Evolutionary conservation across 495 filamentous ascomycete species (phyloP).

Genomic region (Poronia punctata): DNA sequence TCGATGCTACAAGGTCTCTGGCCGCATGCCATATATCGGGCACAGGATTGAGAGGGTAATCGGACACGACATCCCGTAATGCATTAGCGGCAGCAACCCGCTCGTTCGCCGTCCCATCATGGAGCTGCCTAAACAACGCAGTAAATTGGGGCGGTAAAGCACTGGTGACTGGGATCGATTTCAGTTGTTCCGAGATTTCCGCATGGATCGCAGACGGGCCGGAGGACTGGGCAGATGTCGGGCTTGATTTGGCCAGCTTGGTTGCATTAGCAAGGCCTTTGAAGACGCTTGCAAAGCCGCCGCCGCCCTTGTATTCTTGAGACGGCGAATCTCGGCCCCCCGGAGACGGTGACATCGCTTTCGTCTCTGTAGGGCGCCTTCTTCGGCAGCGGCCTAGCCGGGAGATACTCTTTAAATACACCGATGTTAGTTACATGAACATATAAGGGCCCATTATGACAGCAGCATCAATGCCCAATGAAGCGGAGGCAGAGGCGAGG

Average conservation of each 20-base stretch:
- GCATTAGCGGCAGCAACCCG: constrained; percentile 50
- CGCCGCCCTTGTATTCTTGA: constrained; percentile 36
- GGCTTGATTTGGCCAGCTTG: constrained; percentile 38
- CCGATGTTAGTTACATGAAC: constrained; percentile 45
- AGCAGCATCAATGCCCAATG: too few species aligned
- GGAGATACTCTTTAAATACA: constrained; percentile 38
- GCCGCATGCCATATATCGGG: constrained; percentile 56
- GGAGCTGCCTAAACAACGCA: constrained; percentile 37
- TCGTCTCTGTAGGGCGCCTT: constrained; percentile 19
- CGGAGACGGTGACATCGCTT: constrained; percentile 49
- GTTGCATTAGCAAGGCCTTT: constrained; percentile 43
- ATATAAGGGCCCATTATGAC: too few species aligned
- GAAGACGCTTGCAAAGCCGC: constrained; percentile 50
- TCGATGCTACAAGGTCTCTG: constrained; percentile 55
- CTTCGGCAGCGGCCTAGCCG: constrained; percentile 34
- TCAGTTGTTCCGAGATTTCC: constrained; percentile 29
- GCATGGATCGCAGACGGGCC: constrained; percentile 17
- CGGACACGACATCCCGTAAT: constrained; percentile 45
- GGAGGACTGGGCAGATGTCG: constrained; percentile 27
- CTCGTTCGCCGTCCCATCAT: constrained; percentile 40
- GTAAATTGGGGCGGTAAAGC: constrained; percentile 35
- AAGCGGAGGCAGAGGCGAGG: too few species aligned
- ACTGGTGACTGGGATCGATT: constrained; percentile 18
- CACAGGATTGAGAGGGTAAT: constrained; percentile 51
- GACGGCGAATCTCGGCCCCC: constrained; percentile 46